Evolutionary conservation across 2,329 filamentous ascomycete genomes (phyloP).

Genomic region (Fusarium sp.): DNA sequence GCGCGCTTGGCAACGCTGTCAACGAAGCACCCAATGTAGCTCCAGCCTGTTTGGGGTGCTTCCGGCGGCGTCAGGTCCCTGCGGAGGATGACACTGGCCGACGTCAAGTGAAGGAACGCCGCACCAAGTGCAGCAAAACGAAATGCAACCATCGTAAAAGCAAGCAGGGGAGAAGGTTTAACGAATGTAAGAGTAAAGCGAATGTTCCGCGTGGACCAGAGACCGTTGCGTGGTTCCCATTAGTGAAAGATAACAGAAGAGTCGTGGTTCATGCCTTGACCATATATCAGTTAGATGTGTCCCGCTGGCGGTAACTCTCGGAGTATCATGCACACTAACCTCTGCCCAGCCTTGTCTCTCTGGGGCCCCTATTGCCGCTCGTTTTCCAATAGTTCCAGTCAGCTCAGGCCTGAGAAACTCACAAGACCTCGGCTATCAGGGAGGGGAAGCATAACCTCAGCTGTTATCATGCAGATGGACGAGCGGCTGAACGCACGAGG

Average conservation of each 20-base stretch:
- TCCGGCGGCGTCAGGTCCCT: constrained; percentile 42
- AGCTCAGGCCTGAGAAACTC: constrained; percentile 29
- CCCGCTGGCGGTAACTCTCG: constrained; percentile 1
- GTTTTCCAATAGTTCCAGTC: constrained; percentile 27
- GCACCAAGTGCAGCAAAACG: constrained; percentile 40
- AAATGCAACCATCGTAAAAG: constrained; percentile 28
- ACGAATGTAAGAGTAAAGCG: constrained; percentile 18
- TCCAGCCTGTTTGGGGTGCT: constrained; percentile 39
- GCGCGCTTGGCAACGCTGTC: constrained; percentile 43
- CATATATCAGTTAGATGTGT: constrained; percentile 36
- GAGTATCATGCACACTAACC: constrained; percentile 18
- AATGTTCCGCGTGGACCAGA: constrained; percentile 20
- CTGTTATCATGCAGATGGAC: constrained; percentile 38
- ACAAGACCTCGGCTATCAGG: constrained; percentile 27
- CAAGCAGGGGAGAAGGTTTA: neutral
- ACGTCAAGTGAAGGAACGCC: constrained; percentile 41
- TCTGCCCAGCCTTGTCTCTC: constrained; percentile 5
- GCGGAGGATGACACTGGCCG: constrained; percentile 38
- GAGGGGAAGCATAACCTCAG: constrained; percentile 15
- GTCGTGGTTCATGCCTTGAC: constrained; percentile 17
- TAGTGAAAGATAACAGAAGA: constrained; percentile 13
- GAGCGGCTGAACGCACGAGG: constrained; percentile 30
- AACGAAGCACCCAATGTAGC: constrained; percentile 46
- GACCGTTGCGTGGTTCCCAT: constrained; percentile 26
- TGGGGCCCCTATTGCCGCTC: constrained; percentile 14